Percentiles rank a stretch among this genome's conserved stretches.
These are phyloP conservation scores for Westerdykella ornata DNA, from an alignment of 2,329 filamentous ascomycete genomes.

Conservation along the genomic window DNA sequence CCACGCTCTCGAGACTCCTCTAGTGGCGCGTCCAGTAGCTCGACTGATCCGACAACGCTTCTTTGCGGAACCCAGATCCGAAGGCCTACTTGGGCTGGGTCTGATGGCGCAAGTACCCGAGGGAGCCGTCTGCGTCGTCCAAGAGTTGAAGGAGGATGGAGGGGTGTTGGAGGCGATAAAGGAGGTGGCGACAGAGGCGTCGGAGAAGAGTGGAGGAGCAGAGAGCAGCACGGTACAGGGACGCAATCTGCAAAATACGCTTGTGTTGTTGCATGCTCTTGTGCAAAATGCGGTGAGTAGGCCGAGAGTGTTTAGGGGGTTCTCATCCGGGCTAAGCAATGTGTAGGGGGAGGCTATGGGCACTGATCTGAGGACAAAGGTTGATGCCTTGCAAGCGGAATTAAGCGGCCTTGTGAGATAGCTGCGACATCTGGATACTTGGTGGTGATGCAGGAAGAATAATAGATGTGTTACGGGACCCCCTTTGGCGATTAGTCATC, in stretches of 20 bases:
- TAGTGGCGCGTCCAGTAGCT: slow-evolving; percentile 27
- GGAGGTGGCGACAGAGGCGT: slow-evolving; percentile 23
- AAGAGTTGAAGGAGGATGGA: slow-evolving; percentile 23
- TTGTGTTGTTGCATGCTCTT: slow-evolving; percentile 32
- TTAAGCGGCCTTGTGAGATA: slow-evolving; percentile 12
- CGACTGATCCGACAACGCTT: slow-evolving; percentile 32
- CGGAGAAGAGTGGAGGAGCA: slow-evolving; percentile 20
- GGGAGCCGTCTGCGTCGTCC: slow-evolving; percentile 23
- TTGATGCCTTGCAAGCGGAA: slow-evolving; percentile 18
- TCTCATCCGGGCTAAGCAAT: slow-evolving; percentile 1
- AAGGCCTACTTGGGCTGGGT: slow-evolving; percentile 32
- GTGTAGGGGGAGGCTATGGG: slow-evolving; percentile 20
- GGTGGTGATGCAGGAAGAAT: too few relatives aligned
- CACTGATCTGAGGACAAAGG: slow-evolving; percentile 15
- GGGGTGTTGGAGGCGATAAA: slow-evolving; percentile 29
- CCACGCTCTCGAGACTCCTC: slow-evolving; percentile 23
- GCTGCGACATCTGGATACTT: too few relatives aligned
- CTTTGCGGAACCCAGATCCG: slow-evolving; percentile 31
- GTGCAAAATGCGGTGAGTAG: slow-evolving; percentile 27
- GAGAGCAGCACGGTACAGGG: slow-evolving; percentile 14
- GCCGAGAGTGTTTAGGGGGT: too few relatives aligned
- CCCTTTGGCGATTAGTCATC: too few relatives aligned
- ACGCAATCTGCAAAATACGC: slow-evolving; percentile 31
- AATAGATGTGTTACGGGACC: too few relatives aligned
- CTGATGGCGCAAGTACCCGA: slow-evolving; percentile 27